Base-by-base conservation (phyloP, 257 asterid genomes). In the Craterostigma plantagineum region DNA sequence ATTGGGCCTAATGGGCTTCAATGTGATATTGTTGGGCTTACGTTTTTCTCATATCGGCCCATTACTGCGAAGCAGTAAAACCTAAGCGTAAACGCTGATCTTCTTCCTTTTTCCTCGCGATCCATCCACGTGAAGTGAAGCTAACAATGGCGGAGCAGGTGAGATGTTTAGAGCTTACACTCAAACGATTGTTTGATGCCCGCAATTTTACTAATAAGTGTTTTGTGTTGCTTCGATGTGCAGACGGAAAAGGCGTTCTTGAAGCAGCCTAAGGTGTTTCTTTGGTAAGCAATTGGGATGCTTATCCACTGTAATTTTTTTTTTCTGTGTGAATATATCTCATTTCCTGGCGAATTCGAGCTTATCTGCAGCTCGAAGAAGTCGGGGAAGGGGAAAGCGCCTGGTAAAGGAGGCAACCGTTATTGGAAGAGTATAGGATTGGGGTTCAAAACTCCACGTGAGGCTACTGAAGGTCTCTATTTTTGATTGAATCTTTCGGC, bases 361-460 rank as follows among this genome's bases (percentile, higher is more conserved):
- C 8, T 40, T 4, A 4, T 15, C 30, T 43, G 35, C 15, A 45
- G 49, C 15, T 45, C 49, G 2, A 70, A 69, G 60, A 69, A 69
- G 46, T 41, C 70, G 0, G 77, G 77, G 36, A 69, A 69, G 52
- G 73, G 79, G 14, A 70, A 70, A 38, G 37, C 43, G 5, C 75
- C 79, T 3, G 79, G 75, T 48, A 71, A 71, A 45, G 79, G 79
- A 9, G 79, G 79, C 0, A 67, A 71, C 38, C 69, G 75, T 8
- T 71, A 51, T 55, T 67, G 48, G 14, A 70, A 70, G 66, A n/a
- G n/a, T n/a, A n/a, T n/a, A n/a, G n/a, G n/a, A n/a, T n/a, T n/a
- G n/a, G n/a, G n/a, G n/a, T n/a, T n/a, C n/a, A n/a, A n/a, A n/a
- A n/a, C n/a, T n/a, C n/a, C n/a, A n/a, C n/a, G n/a, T n/a, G n/a